Evolutionary conservation across 768 basidiomycete genomes (phyloP).

Genomic region (Tulasnella sp.): DNA sequence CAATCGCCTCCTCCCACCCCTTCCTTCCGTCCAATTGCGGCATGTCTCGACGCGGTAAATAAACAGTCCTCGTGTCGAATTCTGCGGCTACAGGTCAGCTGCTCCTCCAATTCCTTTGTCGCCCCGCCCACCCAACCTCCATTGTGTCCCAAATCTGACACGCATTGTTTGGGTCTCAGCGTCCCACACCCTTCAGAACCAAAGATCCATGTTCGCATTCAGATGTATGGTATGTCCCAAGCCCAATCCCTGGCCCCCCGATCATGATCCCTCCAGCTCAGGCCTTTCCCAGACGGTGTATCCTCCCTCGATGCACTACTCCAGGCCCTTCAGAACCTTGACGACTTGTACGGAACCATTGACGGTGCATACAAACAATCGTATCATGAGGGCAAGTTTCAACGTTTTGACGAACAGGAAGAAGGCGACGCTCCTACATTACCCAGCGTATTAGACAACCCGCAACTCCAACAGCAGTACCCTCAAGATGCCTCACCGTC

Average conservation of each 20-base stretch:
- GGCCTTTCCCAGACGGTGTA: slow-evolving; percentile 57
- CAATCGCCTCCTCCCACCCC: neutral
- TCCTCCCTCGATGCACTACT: slow-evolving; percentile 80
- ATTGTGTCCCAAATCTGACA: neutral
- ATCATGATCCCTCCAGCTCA: neutral
- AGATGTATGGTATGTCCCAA: slow-evolving; percentile 87
- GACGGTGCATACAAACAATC: slow-evolving; percentile 64
- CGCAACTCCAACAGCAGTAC: neutral
- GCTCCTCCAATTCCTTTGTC: neutral
- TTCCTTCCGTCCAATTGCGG: neutral
- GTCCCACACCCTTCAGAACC: slow-evolving; percentile 97
- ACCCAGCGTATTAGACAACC: neutral
- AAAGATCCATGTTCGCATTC: slow-evolving; percentile 93
- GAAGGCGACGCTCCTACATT: slow-evolving; percentile 15
- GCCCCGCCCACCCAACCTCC: neutral
- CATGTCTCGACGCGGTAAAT: too few species aligned
- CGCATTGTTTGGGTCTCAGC: slow-evolving; percentile 39
- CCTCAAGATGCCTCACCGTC: neutral
- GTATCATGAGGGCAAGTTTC: slow-evolving; percentile 51
- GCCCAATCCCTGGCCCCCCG: neutral
- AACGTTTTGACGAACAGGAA: slow-evolving; percentile 60
- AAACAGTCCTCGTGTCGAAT: slow-evolving; percentile 87
- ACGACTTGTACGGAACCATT: slow-evolving; percentile 66
- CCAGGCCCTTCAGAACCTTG: slow-evolving; percentile 69
- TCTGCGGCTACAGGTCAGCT: slow-evolving; percentile 90